Base-by-base conservation (phyloP, 2,329 filamentous ascomycete genomes). In the Immersiporthe knoxdaviesiana region DNA sequence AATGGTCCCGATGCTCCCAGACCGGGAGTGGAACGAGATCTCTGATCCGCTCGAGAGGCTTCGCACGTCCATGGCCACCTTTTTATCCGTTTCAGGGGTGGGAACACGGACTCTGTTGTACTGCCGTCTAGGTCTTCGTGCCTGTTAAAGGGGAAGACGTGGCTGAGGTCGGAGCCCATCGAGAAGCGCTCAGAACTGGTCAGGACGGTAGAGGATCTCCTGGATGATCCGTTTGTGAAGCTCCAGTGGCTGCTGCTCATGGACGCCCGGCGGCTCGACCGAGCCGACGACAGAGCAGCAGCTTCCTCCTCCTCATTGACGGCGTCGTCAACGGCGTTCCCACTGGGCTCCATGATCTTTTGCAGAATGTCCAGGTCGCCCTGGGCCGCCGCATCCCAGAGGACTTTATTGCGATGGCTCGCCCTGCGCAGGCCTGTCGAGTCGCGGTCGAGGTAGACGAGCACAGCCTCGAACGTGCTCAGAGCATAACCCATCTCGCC, bases 401-500 rank as follows among this genome's bases (percentile, higher is more conserved):
- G 80, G 1, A 90, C 87, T 75, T 91, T 90, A 78, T 99, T 99
- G 66, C 92, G 88, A 72, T 90, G 88, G 78, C 96, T 98, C 8
- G 94, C 93, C 77, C 90, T 92, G 71, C 94, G 88, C 69, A 99
- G 81, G 5, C 91, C 92, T 18, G 88, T 89, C 0, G 95, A 97
- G 76, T 97, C 94, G 71, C 90, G 88, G 11, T 90, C 88, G 2
- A 99, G 87, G 77, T 99, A 98, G 1, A 93, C 90, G 44, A 99
- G 80, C 0, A 99, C 96, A 8, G 94, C 96, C 79, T 99, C 96
- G 70, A 98, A 93, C 0, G 96, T 99, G 79, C 95, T 98, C 64
- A 99, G 80, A 0, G 95, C 94, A 79, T 99, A 99, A 11, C 96
- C 96, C 84, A 97, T 91, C 80, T 99, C 96, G 63, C 96, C 96